A percentile compares a stretch with the other conserved stretches of the same genome.
These are phyloP conservation scores for Lipomyces sp. DNA, from an alignment of 805 yeast genomes.

Conservation along the genomic window DNA sequence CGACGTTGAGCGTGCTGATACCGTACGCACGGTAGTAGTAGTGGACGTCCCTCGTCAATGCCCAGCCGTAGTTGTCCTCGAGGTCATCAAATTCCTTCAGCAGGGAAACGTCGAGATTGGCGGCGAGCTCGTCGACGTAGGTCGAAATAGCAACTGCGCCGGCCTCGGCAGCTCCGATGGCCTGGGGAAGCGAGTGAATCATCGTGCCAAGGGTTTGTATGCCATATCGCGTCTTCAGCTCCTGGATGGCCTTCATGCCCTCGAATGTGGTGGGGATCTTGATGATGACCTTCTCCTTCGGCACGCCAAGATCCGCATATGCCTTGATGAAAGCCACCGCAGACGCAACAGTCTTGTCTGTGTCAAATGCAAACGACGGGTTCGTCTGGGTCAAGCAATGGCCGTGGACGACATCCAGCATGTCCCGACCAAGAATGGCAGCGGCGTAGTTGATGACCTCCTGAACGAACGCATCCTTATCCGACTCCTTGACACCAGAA, in stretches of 20 bases:
- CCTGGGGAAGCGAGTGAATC: slow-evolving; percentile 40
- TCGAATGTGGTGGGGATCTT: slow-evolving; percentile 41
- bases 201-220: slow-evolving; percentile 41
- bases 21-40: slow-evolving; percentile 38
- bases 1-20: slow-evolving; percentile 36
- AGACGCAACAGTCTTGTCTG: slow-evolving; percentile 32
- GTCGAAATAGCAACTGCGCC: slow-evolving; percentile 40
- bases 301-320: slow-evolving; percentile 38
- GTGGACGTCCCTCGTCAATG: slow-evolving; percentile 36
- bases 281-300: slow-evolving; percentile 37
- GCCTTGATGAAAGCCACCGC: slow-evolving; percentile 37
- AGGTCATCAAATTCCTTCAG: slow-evolving; percentile 31
- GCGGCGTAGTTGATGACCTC: slow-evolving; percentile 46
- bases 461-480: slow-evolving; percentile 46
- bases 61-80: slow-evolving; percentile 37
- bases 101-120: slow-evolving; percentile 34
- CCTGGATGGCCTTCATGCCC: slow-evolving; percentile 38
- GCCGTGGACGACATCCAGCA: slow-evolving; percentile 43
- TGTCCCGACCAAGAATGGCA: slow-evolving; percentile 44
- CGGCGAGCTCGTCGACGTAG: slow-evolving; percentile 38
- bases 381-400: slow-evolving; percentile 43
- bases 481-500: slow-evolving; percentile 42
- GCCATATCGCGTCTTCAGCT: slow-evolving; percentile 31
- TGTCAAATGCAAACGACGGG: slow-evolving; percentile 35
- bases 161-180: slow-evolving; percentile 41